Conservation (phyloP, 2,329 filamentous ascomycete species). For the Torrubiella hemipterigena region DNA sequence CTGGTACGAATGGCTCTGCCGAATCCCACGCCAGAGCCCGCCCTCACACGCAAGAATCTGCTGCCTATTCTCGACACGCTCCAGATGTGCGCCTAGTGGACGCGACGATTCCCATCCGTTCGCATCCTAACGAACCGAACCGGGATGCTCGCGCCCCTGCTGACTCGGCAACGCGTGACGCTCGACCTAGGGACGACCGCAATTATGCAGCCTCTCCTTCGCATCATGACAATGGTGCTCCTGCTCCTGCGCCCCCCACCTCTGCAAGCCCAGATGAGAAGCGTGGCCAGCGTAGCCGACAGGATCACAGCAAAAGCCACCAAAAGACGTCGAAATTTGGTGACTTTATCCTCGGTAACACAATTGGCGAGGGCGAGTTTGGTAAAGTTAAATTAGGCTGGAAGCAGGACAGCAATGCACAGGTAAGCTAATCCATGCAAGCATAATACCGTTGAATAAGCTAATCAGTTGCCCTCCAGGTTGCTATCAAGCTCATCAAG, state of each 20-base stretch:
- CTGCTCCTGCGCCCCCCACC: conserved; percentile 30
- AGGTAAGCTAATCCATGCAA: conserved; percentile 33
- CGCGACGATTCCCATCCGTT: conserved; percentile 32
- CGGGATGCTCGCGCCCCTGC: too few species aligned
- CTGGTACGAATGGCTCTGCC: conserved; percentile 15
- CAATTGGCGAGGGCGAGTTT: conserved; percentile 94
- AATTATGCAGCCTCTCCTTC: conserved; percentile 16
- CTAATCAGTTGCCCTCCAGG: conserved; percentile 34
- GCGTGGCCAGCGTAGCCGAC: conserved; percentile 41
- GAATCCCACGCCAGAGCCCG: conserved; percentile 15
- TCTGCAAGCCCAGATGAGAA: conserved; percentile 33
- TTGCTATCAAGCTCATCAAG: conserved; percentile 96
- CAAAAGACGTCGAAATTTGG: conserved; percentile 76
- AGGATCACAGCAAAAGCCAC: conserved; percentile 36
- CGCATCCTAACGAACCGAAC: conserved; percentile 42
- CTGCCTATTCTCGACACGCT: conserved; percentile 24
- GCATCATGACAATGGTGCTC: conserved; percentile 30
- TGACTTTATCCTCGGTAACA: conserved; percentile 91
- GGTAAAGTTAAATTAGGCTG: conserved; percentile 97
- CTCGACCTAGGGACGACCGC: too few species aligned
- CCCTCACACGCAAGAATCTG: conserved; percentile 21
- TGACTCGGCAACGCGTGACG: too few species aligned
- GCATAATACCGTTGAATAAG: neutral
- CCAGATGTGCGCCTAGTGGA: conserved; percentile 25
- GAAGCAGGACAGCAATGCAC: conserved; percentile 88